A percentile compares a stretch with the other conserved stretches of the same genome.
Conservation (phyloP, 2,329 filamentous ascomycete species). For the Aspergillus vadensis region DNA sequence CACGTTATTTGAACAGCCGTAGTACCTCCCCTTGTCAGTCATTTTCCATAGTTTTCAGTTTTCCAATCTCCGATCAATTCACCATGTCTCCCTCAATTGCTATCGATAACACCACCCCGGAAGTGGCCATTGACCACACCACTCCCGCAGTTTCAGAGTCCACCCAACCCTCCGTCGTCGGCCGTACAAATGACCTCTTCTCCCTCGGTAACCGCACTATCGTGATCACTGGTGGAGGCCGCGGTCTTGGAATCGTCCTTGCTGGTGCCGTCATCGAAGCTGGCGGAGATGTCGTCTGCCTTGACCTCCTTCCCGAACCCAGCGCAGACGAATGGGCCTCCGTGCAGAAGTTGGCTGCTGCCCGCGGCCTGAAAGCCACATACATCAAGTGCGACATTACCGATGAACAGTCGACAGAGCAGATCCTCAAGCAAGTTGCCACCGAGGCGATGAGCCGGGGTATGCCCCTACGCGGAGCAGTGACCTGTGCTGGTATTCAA, state of each 20-base stretch:
- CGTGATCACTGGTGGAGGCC: constrained; percentile 54
- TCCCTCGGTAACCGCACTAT: constrained; percentile 47
- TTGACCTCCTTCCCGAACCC: constrained; percentile 47
- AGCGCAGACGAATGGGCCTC: constrained; percentile 43
- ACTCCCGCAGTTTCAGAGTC: constrained; percentile 32
- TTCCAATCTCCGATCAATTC: not conserved
- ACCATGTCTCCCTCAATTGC: constrained; percentile 26
- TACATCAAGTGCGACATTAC: constrained; percentile 54
- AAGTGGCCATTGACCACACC: constrained; percentile 26
- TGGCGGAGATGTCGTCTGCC: constrained; percentile 52
- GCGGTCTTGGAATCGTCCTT: constrained; percentile 55
- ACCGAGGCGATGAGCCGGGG: constrained; percentile 20
- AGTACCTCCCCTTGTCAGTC: not conserved
- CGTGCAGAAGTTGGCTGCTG: constrained; percentile 46
- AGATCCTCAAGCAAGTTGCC: constrained; percentile 41
- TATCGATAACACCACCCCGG: constrained; percentile 1
- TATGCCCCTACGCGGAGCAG: constrained; percentile 30
- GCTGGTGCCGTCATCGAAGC: constrained; percentile 54
- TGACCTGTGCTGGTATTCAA: constrained; percentile 55
- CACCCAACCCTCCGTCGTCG: constrained; percentile 33
- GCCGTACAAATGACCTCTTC: constrained; percentile 40
- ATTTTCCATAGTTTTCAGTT: not conserved
- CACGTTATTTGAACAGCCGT: not conserved
- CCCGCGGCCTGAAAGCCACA: constrained; percentile 37
- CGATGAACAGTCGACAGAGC: constrained; percentile 44